Evolutionary conservation across 2,329 filamentous ascomycete genomes (phyloP).

Genomic region (Alternaria triticina): DNA sequence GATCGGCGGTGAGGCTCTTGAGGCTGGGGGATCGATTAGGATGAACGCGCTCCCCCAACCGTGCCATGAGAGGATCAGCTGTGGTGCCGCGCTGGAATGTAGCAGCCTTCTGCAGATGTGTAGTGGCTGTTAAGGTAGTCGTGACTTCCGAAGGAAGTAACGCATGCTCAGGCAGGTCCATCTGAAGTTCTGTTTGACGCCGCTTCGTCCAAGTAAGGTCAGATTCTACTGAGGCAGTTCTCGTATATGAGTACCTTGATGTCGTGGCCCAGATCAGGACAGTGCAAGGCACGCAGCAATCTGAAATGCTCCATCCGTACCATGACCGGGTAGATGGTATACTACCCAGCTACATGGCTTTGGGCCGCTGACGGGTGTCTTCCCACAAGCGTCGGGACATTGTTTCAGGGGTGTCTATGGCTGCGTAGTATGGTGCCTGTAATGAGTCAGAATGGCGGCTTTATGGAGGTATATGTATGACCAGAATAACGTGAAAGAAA

Average conservation of each 20-base stretch:
- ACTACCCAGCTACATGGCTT: constrained; percentile 14
- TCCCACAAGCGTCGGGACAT: constrained; percentile 7
- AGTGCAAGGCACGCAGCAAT: constrained; percentile 1
- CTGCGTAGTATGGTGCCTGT: constrained; percentile 4
- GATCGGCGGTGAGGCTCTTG: not conserved
- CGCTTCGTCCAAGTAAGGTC: not conserved
- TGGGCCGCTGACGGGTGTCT: constrained; percentile 8
- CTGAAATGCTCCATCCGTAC: not conserved
- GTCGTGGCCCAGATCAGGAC: not conserved
- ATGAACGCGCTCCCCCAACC: not conserved
- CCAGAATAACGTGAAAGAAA: not conserved
- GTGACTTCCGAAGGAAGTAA: constrained; percentile 6
- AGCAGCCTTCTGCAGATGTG: constrained; percentile 5
- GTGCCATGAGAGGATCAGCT: not conserved
- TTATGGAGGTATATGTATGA: not conserved
- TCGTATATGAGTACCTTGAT: constrained; percentile 4
- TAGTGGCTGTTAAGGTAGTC: constrained; percentile 5
- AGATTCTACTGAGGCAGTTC: not conserved
- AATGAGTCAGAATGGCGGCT: not conserved
- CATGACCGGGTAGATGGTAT: constrained; percentile 8
- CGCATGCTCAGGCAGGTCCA: not conserved
- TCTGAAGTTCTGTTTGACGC: not conserved
- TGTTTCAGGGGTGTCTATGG: not conserved
- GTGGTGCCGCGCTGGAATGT: constrained; percentile 6
- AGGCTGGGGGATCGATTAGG: not conserved